A percentile compares a stretch with the other conserved stretches of the same genome.
Evolutionary conservation across 495 filamentous ascomycete species (phyloP).

Genomic region (Usnea hakonensis): DNA sequence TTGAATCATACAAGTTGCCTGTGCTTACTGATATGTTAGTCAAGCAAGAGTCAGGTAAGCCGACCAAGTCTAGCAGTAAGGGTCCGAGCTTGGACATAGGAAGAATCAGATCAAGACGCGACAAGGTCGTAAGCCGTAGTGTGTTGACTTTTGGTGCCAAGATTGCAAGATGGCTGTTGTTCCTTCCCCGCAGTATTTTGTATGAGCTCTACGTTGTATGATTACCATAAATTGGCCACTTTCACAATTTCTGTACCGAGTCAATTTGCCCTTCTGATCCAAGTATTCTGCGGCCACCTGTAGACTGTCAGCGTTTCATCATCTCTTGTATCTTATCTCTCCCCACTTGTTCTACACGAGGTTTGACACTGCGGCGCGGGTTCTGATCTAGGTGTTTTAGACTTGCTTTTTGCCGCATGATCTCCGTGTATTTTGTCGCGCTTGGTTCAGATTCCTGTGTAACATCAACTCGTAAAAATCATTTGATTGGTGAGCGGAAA

Average conservation of each 20-base stretch:
- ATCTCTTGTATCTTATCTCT: neutral
- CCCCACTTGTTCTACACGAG: neutral
- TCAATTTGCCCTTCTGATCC: neutral
- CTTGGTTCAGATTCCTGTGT: neutral
- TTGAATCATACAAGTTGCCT: neutral
- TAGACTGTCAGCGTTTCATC: neutral
- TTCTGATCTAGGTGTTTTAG: neutral
- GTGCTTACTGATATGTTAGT: neutral
- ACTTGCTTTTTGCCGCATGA: neutral
- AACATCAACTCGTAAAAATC: neutral
- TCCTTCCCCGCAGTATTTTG: neutral
- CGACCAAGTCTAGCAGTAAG: neutral
- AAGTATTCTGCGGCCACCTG: neutral
- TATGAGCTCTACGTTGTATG: neutral
- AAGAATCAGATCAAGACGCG: neutral
- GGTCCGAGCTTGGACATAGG: neutral
- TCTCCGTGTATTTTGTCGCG: neutral
- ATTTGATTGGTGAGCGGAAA: neutral
- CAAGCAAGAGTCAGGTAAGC: neutral
- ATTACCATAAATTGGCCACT: neutral
- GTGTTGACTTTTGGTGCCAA: neutral
- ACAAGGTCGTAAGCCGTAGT: constrained; percentile 7
- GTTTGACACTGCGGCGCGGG: neutral
- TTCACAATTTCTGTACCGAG: neutral
- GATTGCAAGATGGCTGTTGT: neutral